A percentile compares a stretch with the other conserved stretches of the same genome.
Conservation (phyloP, 306 rosid species). For the Lotus japonicus region DNA sequence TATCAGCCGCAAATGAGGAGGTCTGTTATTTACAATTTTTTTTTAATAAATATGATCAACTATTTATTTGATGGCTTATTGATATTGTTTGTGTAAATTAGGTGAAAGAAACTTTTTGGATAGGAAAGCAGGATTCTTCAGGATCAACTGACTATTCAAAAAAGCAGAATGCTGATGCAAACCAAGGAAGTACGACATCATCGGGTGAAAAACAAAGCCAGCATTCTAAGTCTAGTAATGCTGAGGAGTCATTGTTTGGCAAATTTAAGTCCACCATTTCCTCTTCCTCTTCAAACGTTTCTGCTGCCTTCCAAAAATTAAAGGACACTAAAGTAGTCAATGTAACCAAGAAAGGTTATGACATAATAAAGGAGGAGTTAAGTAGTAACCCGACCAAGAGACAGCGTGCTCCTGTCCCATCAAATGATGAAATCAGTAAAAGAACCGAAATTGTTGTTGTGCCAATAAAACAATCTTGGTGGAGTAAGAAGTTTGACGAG, state of each 20-base stretch:
- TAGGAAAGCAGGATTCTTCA: constrained; percentile 57
- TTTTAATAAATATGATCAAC: neutral
- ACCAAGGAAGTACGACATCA: constrained; percentile 37
- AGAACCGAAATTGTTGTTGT: constrained; percentile 59
- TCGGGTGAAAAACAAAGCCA: constrained; percentile 39
- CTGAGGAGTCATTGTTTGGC: constrained; percentile 59
- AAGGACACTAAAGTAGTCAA: constrained; percentile 61
- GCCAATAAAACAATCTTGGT: constrained; percentile 62
- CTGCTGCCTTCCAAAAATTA: constrained; percentile 55
- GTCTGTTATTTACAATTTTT: constrained; percentile 32
- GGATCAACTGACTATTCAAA: constrained; percentile 46
- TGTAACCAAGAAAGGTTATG: constrained; percentile 76
- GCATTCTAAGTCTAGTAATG: constrained; percentile 34
- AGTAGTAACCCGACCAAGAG: constrained; percentile 54
- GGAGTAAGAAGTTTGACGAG: constrained; percentile 76
- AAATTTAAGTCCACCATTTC: constrained; percentile 67
- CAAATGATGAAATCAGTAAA: constrained; percentile 58
- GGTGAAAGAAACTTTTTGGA: constrained; percentile 76
- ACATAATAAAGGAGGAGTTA: constrained; percentile 73
- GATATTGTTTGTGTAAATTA: constrained; percentile 28
- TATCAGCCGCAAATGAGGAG: constrained; percentile 83
- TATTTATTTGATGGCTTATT: neutral
- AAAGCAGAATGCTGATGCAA: constrained; percentile 38
- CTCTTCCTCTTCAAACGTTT: constrained; percentile 56
- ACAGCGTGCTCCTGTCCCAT: constrained; percentile 42